Base-by-base conservation (phyloP, 2,329 filamentous ascomycete species). In the Neofusicoccum umdonicola region DNA sequence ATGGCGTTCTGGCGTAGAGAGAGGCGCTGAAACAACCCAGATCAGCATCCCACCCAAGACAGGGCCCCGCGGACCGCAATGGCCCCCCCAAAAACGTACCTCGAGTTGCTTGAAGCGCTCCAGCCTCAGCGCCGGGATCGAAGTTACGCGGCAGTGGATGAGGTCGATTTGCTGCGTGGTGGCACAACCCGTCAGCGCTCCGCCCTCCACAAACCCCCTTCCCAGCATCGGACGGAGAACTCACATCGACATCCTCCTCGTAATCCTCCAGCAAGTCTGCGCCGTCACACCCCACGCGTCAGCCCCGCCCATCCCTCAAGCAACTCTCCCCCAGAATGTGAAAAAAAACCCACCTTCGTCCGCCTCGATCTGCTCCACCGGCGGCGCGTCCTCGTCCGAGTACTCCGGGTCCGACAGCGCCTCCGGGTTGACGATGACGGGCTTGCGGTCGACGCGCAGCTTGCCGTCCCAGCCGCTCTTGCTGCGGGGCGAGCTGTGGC, bases 1-100 rank as follows among this genome's bases (percentile, higher is more conserved):
- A 99, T 95, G 69, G 87, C 86, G 77, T 99, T 99, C 76, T 99
- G 94, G 56, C 95, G 92, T 19, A 99, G 88, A 75, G 94, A 97
- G 70, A 99, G 81, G 72, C 90, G 84, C 81, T 87, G 70, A 54
- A 52, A 27, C 8, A 35, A 19, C 4, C 19, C 31, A 7, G 11
- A 39, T 13, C 27, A 51, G 19, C 8, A 48, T 52, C 15, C 42
- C 5, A 8, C 42, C 42, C n/a, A 17, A 44, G 42, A 44, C 7
- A 44, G 15, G 15, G 42, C 8, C 27, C 27, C 27, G 27, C 27
- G 27, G 27, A 31, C 27, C 27, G 27, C 27, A 31, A 22, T 22
- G n/a, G 3, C 42, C 42, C 45, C 37, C 37, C 19, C 19, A 19
- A 39, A 39, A 34, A 65, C 66, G 50, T 79, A 85, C 88, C 73